Evolutionary conservation across 1,284 basidiomycete species (phyloP).

Genomic region (Ustilago nuda): DNA sequence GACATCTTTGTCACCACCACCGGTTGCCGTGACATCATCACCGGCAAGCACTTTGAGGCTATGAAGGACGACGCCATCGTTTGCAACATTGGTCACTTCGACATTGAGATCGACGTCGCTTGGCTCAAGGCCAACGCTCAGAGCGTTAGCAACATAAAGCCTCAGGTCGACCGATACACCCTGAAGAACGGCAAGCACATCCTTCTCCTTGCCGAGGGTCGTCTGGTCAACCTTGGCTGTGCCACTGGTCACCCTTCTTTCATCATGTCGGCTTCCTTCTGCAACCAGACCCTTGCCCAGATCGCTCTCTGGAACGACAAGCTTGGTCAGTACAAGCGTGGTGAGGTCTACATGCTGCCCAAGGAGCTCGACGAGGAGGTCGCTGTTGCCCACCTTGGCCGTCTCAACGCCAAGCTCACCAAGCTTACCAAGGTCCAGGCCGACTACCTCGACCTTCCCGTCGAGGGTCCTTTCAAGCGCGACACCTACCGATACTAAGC

Average conservation of each 20-base stretch:
- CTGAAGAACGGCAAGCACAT: conserved; percentile 79
- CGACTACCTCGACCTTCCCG: conserved; percentile 90
- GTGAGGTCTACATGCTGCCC: conserved; percentile 75
- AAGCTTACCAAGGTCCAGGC: conserved; percentile 82
- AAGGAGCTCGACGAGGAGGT: conserved; percentile 99
- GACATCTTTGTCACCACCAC: conserved; percentile 99
- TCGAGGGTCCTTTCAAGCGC: conserved; percentile 86
- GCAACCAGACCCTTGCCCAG: conserved; percentile 98
- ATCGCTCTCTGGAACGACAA: conserved; percentile 94
- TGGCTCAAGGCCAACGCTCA: conserved; percentile 96
- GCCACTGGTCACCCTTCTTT: conserved; percentile 74
- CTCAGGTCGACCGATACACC: conserved; percentile 98
- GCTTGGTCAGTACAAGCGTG: conserved; percentile 81
- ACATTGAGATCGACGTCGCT: conserved; percentile 98
- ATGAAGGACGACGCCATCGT: conserved; percentile 99
- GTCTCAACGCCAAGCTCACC: conserved; percentile 94
- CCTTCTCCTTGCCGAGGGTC: conserved; percentile 96
- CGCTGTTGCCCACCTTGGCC: conserved; percentile 90
- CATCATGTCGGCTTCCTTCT: conserved; percentile 99
- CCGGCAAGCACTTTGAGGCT: conserved; percentile 86
- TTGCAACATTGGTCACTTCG: conserved; percentile 99
- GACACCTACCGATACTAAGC: conserved; percentile 70
- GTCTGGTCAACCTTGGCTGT: conserved; percentile 98
- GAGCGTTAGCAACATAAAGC: conserved; percentile 91
- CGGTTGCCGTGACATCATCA: conserved; percentile 98